Evolutionary conservation across 495 filamentous ascomycete species (phyloP), one percentile per base, ranked within the genome.

Genomic region (Cercophora scortea): DNA sequence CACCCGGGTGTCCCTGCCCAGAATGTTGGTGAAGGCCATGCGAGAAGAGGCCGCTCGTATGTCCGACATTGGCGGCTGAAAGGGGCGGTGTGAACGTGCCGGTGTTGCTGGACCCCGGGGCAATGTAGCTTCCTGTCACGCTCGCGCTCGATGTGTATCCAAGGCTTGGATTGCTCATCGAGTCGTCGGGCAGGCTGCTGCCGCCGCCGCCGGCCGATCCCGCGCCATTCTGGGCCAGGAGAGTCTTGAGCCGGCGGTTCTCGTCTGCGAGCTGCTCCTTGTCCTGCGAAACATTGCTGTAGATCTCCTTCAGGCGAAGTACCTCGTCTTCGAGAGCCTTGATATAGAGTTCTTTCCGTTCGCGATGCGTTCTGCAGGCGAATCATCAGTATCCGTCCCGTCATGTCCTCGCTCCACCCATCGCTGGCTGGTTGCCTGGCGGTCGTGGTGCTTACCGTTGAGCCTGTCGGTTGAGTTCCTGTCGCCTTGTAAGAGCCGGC

Each of bases 331-430:
- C 92, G 51, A 97, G 79, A n/a, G 83, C 79, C 67, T 89, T 89
- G 77, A 95, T 92, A 63, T 97, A 96, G 60, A 87, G 80, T 70
- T 96, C 93, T 66, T 97, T 97, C 52, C 93, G 85, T 69, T 98
- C 93, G 44, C 93, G 90, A 71, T 97, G 92, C 19, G 93, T 96
- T 63, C 92, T 77, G 53, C 32, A 16, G 16, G 6, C 10, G 1
- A 7, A 50, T 1, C 3, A 36, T 46, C 42, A 52, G 45, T 41
- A 35, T 15, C 18, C 13, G 33, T 12, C n/a, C 35, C 39, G 10
- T 34, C 36, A 40, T 16, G 8, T 13, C 25, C 36, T 25, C 5
- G 25, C 25, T 25, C 2, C 25, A 5, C 25, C 2, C 25, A 25
- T 2, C 25, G 25, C 25, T 25, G 25, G 25, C 25, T 25, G 25